A percentile compares a stretch with the other conserved stretches of the same genome.
Evolutionary conservation across 371 early-diverging fungal species (phyloP).

Genomic region (Lichtheimia corymbifera): DNA sequence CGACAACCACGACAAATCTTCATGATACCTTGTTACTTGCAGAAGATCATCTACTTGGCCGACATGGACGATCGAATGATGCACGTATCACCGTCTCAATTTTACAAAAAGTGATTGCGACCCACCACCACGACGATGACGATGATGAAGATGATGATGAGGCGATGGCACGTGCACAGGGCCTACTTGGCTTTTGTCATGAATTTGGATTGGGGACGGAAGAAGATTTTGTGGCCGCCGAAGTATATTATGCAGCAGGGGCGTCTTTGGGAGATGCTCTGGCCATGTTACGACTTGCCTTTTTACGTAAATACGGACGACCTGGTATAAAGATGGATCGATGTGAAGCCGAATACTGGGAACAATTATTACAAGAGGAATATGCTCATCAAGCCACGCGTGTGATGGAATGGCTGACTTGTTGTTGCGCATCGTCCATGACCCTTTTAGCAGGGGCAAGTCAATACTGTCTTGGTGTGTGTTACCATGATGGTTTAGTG

Average conservation of each 20-base stretch:
- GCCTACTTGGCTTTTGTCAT: slow-evolving; percentile 60
- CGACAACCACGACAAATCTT: neutral
- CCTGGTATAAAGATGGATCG: slow-evolving; percentile 70
- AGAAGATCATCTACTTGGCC: slow-evolving; percentile 51
- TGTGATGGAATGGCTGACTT: slow-evolving; percentile 53
- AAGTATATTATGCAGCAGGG: slow-evolving; percentile 43
- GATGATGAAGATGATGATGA: too few relatives aligned
- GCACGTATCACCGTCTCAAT: slow-evolving; percentile 41
- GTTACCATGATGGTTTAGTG: slow-evolving; percentile 70
- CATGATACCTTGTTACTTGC: slow-evolving; percentile 31
- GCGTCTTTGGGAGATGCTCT: slow-evolving; percentile 16
- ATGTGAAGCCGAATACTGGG: slow-evolving; percentile 64
- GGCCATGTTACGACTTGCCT: slow-evolving; percentile 62
- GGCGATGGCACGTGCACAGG: slow-evolving; percentile 41
- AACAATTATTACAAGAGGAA: slow-evolving; percentile 15
- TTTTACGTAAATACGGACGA: slow-evolving; percentile 73
- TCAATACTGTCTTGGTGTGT: slow-evolving; percentile 63
- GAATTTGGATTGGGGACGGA: slow-evolving; percentile 75
- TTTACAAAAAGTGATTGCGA: slow-evolving; percentile 38
- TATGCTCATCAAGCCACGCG: slow-evolving; percentile 9
- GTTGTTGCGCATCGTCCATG: slow-evolving; percentile 12
- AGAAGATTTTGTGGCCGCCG: slow-evolving; percentile 53
- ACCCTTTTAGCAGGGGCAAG: slow-evolving; percentile 10
- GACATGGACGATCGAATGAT: slow-evolving; percentile 34
- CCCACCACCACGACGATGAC: slow-evolving; percentile 4